phyloP scores from a whole-genome alignment of 306 rosid species.

The Cercis canadensis region DNA sequence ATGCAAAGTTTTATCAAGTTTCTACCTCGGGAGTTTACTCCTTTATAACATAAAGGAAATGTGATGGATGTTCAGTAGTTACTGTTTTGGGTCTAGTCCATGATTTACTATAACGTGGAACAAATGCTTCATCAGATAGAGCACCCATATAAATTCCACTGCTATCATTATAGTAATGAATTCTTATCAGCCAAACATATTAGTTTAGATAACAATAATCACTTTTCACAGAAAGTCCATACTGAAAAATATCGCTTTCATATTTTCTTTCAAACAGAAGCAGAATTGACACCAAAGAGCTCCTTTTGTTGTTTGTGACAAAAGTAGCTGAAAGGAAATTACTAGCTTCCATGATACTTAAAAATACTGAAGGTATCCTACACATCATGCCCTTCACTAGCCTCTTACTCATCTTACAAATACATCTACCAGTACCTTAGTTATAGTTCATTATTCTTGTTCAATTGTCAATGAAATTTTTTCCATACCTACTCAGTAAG shows the following conservation, averaged over 20 bases:
- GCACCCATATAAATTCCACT: too few relatives aligned
- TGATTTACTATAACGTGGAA: slow-evolving; percentile 27
- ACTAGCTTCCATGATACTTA: not conserved
- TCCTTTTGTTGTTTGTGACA: slow-evolving; percentile 15
- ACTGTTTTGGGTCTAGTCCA: not conserved
- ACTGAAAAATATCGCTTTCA: too few relatives aligned
- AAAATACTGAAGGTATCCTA: not conserved
- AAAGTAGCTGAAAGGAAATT: not conserved
- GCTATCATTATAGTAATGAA: too few relatives aligned
- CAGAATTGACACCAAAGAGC: not conserved
- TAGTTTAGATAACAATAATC: not conserved
- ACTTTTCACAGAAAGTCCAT: slow-evolving; percentile 16
- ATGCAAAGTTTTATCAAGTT: slow-evolving; percentile 25
- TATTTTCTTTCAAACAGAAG: slow-evolving; percentile 40
- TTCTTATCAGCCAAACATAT: too few relatives aligned
- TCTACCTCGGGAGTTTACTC: not conserved
- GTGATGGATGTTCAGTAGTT: slow-evolving; percentile 13
- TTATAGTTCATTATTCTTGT: not conserved
- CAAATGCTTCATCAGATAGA: slow-evolving; percentile 28
- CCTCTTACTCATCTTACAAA: not conserved
- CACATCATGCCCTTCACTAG: not conserved
- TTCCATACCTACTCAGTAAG: not conserved
- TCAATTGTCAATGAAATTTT: not conserved
- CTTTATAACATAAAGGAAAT: slow-evolving; percentile 23
- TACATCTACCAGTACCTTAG: not conserved